Base-by-base conservation (phyloP, 2,329 filamentous ascomycete species). In the Fusarium cicatricum region DNA sequence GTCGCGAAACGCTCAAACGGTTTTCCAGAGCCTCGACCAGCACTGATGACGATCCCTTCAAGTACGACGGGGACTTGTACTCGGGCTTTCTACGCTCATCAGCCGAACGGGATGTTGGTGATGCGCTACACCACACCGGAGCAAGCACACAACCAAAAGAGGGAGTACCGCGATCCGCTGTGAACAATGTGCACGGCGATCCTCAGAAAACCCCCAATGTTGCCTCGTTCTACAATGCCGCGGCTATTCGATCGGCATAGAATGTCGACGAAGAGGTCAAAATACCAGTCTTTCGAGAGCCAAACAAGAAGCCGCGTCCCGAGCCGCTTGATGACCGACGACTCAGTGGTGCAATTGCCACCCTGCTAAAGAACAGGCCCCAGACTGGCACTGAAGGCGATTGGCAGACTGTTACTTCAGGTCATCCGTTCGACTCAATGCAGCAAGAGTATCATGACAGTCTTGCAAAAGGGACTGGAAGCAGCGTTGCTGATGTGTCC, bases 401-500 rank as follows among this genome's bases (percentile, higher is more conserved):
- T 48, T 77, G 75, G 75, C 74, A 70, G 60, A 79, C 71, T 6
- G 68, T 72, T 9, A 73, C 69, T 0, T 75, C 70, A 3, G 74
- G 74, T 11, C 61, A 65, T 17, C 52, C 58, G 10, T 52, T 67
- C 45, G 52, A 64, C 16, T 52, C 60, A 10, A 48, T 63, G 47
- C 58, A 60, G 21, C 62, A 53, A 32, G 59, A 65, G 36, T 56
- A 62, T 33, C 66, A 69, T 17, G 49, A 65, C 49, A 62, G 61
- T 26, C 44, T 69, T 53, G 60, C 57, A 41, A 70, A 70, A 47
- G 72, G 68, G 16, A 70, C 70, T 12, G 77, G 78, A 10, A 80
- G 75, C 58, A 82, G 79, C 50, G 60, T 82, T 17, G 79, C 79
- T 3, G 74, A 81, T 53, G 72, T 76, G 7, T 80, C 79, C 1